Evolutionary conservation across 2,329 filamentous ascomycete species (phyloP).

Genomic region (Clonostachys sp.): DNA sequence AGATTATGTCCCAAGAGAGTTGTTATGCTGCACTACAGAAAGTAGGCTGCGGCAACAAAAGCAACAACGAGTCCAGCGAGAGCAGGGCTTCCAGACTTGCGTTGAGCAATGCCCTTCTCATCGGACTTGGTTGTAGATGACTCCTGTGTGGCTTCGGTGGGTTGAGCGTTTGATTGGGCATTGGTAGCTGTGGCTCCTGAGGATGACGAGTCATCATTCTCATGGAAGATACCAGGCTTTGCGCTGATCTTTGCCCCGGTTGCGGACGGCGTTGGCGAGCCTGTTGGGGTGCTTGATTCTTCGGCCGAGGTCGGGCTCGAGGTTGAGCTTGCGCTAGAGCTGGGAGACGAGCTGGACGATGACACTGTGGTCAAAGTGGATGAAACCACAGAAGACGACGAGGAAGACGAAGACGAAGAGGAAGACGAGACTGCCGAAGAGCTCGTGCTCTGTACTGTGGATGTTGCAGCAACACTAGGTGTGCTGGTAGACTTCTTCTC

Average conservation of each 20-base stretch:
- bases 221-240: constrained; percentile 47
- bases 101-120: constrained; percentile 38
- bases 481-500: constrained; percentile 8
- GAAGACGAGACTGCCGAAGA: constrained; percentile 4
- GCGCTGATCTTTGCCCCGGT: constrained; percentile 6
- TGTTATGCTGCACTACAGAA: constrained; percentile 25
- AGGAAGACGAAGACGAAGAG: constrained; percentile 5
- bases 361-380: constrained; percentile 10
- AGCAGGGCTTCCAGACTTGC: constrained; percentile 43
- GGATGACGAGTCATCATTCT: constrained; percentile 32
- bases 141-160: constrained; percentile 16
- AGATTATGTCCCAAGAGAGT: too few species aligned
- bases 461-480: constrained; percentile 7
- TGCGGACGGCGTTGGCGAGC: not conserved
- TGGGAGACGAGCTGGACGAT: constrained; percentile 9
- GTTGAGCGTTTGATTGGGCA: constrained; percentile 12
- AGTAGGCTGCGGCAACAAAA: constrained; percentile 45
- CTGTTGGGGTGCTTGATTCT: constrained; percentile 1
- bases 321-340: constrained; percentile 8
- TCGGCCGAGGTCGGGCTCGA: constrained; percentile 4
- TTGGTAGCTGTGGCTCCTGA: constrained; percentile 4
- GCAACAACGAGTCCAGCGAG: constrained; percentile 51
- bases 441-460: constrained; percentile 3
- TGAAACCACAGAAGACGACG: constrained; percentile 8
- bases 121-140: constrained; percentile 23